Evolutionary conservation across 2,329 filamentous ascomycete genomes (phyloP), one percentile per base, ranked within the genome.

Genomic region (Daldinia sp.): DNA sequence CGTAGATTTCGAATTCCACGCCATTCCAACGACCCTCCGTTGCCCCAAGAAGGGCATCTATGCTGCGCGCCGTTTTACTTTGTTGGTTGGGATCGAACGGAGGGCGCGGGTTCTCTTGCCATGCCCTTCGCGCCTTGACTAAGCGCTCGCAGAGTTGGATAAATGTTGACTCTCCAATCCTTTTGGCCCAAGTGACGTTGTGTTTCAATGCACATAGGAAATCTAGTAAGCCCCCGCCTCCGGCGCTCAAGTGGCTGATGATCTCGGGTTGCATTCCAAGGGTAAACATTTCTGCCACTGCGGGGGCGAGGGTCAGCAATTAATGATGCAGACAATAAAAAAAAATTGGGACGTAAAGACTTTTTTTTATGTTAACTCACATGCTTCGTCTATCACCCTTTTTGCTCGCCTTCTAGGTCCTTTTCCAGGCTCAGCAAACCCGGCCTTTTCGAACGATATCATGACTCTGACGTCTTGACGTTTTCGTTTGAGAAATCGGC

Each of bases 11-110:
- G 28, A 53, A 53, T 6, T 53, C 28, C 1, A 13, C 48, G 3
- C 9, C 4, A 20, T 30, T 41, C 64, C 64, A 67, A 18, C 4
- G 18, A 3, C 12, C n/a, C 0, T 56, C 46, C 1, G 39, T 35
- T 10, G 10, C 37, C 2, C 35, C 46, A 3, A 67, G 60, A 12
- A 70, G 51, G 6, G 6, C 26, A 20, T 67, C 64, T 6, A 67
- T 65, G 2, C 4, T 33, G n/a, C 30, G 56, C 9, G 68, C 68
- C 1, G 55, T 56, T 3, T 20, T 10, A 15, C 55, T 26, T 6
- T 63, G 64, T 18, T 63, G 4, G 35, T 15, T 20, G 5, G 41
- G 13, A 12, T 65, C 41, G 37, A 60, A 57, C 2, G 60, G 64
- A 1, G 7, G 35, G 1, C 50, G 46, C 1, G 64, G 63, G 18